Evolutionary conservation across 2,329 filamentous ascomycete genomes (phyloP).

Genomic region (Pestalotiopsis fici): DNA sequence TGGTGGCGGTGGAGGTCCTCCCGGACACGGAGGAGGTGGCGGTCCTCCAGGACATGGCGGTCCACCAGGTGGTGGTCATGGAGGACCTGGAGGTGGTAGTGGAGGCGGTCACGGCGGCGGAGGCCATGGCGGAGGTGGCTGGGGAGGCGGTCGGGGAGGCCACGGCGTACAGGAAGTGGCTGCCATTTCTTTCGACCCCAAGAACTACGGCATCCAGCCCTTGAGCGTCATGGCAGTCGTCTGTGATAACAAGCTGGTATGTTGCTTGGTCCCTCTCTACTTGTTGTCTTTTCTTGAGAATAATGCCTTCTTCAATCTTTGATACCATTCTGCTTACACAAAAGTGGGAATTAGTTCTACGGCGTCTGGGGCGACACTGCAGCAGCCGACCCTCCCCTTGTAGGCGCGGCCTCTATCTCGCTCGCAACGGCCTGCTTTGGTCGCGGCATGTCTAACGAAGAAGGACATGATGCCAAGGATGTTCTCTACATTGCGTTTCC

Average conservation of each 20-base stretch:
- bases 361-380: neutral
- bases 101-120: neutral
- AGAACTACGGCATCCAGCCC: conserved; percentile 42
- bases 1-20: neutral
- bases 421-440: neutral
- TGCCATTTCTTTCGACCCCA: conserved; percentile 38
- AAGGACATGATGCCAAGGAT: neutral
- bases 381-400: neutral
- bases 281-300: neutral
- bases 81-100: neutral
- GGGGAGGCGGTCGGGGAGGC: no score
- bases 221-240: conserved; percentile 54
- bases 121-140: neutral
- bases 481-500: neutral
- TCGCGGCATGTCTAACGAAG: neutral
- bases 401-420: neutral
- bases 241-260: conserved; percentile 2
- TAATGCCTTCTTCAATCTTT: no score
- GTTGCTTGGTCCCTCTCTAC: neutral
- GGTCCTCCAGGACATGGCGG: no score
- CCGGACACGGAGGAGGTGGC: neutral
- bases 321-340: neutral
- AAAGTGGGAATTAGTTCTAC: neutral
- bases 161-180: neutral
- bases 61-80: neutral